Conservation (phyloP, 257 asterid species). For the Phtheirospermum japonicum region DNA sequence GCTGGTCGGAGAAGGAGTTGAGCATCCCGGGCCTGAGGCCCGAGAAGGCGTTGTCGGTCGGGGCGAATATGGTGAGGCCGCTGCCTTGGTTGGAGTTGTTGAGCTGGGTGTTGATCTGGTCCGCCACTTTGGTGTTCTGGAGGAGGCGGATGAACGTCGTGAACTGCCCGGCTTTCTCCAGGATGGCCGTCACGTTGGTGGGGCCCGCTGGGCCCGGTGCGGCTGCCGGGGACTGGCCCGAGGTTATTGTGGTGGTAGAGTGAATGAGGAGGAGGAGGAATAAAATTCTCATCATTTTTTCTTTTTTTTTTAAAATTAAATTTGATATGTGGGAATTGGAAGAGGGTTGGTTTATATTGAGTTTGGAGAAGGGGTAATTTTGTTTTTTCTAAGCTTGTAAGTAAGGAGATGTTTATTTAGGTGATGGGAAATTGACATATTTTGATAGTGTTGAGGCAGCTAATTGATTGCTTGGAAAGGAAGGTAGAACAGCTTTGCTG, state of each 20-base stretch:
- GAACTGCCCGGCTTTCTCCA: conserved; percentile 86
- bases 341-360: too few relatives aligned
- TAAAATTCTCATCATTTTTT: too few relatives aligned
- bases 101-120: conserved; percentile 75
- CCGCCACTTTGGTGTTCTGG: conserved; percentile 53
- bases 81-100: conserved; percentile 71
- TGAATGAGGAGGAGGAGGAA: too few relatives aligned
- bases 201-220: conserved; percentile 73
- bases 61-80: conserved; percentile 72
- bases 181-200: conserved; percentile 71
- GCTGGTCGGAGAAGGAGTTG: conserved; percentile 66
- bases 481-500: too few relatives aligned
- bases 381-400: too few relatives aligned
- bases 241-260: conserved; percentile 30
- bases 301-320: too few relatives aligned
- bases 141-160: conserved; percentile 66
- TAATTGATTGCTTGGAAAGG: too few relatives aligned
- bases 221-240: conserved; percentile 57
- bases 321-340: too few relatives aligned
- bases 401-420: too few relatives aligned
- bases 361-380: too few relatives aligned
- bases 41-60: conserved; percentile 72
- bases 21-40: conserved; percentile 61
- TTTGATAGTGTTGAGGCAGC: too few relatives aligned
- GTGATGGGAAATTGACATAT: too few relatives aligned